phyloP scores from a whole-genome alignment of 805 yeast genomes.

The Cephaloascus fragrans region DNA sequence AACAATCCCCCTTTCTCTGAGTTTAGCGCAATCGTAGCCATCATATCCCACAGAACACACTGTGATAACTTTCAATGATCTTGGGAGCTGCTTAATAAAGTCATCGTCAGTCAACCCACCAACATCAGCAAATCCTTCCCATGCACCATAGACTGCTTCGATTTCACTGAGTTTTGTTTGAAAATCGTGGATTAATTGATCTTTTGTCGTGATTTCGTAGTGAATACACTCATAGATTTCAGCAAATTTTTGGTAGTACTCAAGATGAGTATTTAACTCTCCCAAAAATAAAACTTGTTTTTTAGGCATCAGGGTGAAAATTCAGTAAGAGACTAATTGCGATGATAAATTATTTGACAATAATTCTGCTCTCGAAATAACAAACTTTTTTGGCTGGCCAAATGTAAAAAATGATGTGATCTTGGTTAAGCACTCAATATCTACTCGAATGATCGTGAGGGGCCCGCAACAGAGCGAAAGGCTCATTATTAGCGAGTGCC shows the following conservation, averaged over 20 bases:
- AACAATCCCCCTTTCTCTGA: slow-evolving; percentile 32
- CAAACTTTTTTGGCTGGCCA: no score
- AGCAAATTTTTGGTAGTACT: slow-evolving; percentile 34
- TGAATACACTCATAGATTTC: slow-evolving; percentile 24
- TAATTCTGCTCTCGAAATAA: no score
- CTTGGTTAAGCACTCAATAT: no score
- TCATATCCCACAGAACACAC: slow-evolving; percentile 53
- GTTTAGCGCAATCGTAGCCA: slow-evolving; percentile 30
- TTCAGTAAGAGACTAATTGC: neutral
- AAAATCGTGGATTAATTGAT: slow-evolving; percentile 28
- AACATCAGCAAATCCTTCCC: slow-evolving; percentile 41
- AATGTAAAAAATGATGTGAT: no score
- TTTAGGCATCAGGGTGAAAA: slow-evolving; percentile 9
- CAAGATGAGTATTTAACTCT: slow-evolving; percentile 34
- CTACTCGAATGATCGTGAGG: no score
- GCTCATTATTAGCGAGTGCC: no score
- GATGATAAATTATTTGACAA: neutral
- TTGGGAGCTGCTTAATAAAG: slow-evolving; percentile 34
- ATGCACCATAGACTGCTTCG: slow-evolving; percentile 49
- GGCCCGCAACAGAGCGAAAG: no score
- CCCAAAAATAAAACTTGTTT: slow-evolving; percentile 38
- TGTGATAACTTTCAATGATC: slow-evolving; percentile 34
- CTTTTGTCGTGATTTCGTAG: slow-evolving; percentile 30
- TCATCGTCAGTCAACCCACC: slow-evolving; percentile 43
- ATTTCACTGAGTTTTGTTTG: slow-evolving; percentile 28